phyloP scores from a whole-genome alignment of 2,329 filamentous ascomycete species.

The Penicillium sp. region DNA sequence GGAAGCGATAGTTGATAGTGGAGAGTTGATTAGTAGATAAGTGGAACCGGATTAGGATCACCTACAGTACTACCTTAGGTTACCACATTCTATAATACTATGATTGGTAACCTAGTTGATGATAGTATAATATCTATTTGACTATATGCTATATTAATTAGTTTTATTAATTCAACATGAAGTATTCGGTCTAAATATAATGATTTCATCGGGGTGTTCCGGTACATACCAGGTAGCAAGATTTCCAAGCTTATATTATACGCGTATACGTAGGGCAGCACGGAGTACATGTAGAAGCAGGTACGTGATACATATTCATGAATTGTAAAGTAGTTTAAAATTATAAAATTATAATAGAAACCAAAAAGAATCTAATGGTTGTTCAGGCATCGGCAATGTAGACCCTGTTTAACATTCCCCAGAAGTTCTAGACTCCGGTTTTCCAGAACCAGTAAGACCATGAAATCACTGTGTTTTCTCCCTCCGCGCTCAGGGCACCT shows the following conservation, averaged over 20 bases:
- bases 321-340: too few relatives aligned
- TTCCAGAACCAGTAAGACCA: neutral
- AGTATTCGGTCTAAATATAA: too few relatives aligned
- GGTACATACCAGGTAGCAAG: neutral
- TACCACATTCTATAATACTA: too few relatives aligned
- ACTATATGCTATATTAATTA: too few relatives aligned
- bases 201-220: too few relatives aligned
- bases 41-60: neutral
- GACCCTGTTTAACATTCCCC: neutral
- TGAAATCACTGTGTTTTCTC: neutral
- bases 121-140: neutral
- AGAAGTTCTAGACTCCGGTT: neutral
- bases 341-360: too few relatives aligned
- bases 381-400: neutral
- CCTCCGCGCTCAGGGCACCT: conserved; percentile 8
- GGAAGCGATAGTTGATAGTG: conserved; percentile 2
- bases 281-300: too few relatives aligned
- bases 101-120: too few relatives aligned
- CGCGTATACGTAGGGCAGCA: too few relatives aligned
- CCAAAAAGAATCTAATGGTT: neutral
- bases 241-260: too few relatives aligned
- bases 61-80: neutral
- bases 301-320: too few relatives aligned
- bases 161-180: too few relatives aligned
- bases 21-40: neutral